Percentiles rank a stretch among this genome's conserved stretches.
These are phyloP conservation scores for Tulasnella sp. DNA, from an alignment of 768 basidiomycete genomes.

Conservation along the genomic window DNA sequence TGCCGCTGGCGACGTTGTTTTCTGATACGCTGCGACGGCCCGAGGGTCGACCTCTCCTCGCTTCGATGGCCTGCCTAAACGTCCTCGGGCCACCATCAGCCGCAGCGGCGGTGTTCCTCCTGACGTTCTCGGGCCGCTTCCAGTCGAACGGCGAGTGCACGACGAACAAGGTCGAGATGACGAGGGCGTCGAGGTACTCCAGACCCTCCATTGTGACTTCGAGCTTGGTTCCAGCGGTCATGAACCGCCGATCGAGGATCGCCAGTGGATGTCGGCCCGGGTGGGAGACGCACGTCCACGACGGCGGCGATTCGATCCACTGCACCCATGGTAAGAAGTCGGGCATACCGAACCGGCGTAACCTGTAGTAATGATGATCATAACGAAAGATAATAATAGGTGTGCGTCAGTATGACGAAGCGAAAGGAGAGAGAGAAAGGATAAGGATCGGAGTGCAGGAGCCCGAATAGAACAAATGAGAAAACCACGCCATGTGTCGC, in stretches of 20 bases:
- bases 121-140: not conserved
- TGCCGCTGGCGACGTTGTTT: not conserved
- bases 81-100: not conserved
- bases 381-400: too few species aligned
- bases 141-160: conserved; percentile 25
- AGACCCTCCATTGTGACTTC: conserved; percentile 22
- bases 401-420: conserved; percentile 2
- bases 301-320: conserved; percentile 24
- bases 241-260: conserved; percentile 25
- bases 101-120: not conserved
- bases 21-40: not conserved
- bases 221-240: conserved; percentile 26
- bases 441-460: not conserved
- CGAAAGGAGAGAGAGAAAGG: not conserved
- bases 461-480: not conserved
- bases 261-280: conserved; percentile 22
- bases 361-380: not conserved
- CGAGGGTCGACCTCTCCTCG: not conserved
- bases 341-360: conserved; percentile 27
- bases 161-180: conserved; percentile 24
- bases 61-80: not conserved
- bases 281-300: conserved; percentile 24
- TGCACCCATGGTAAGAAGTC: conserved; percentile 26
- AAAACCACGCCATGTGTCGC: not conserved
- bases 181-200: conserved; percentile 28